A percentile compares a stretch with the other conserved stretches of the same genome.
Conservation (phyloP, 2,329 filamentous ascomycete species). For the Exophiala sp. region DNA sequence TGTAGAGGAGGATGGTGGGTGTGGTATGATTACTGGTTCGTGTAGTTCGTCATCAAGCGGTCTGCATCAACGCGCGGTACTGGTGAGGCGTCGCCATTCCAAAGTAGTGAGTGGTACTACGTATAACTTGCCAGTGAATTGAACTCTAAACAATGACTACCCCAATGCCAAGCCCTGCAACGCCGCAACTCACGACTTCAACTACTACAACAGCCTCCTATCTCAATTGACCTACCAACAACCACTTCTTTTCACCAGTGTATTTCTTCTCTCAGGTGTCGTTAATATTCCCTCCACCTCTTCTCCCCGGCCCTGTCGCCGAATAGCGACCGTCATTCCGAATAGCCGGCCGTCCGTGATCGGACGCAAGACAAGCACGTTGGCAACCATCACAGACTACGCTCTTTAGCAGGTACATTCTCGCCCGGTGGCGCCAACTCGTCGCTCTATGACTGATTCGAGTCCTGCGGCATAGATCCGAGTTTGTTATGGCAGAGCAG, state of each 20-base stretch:
- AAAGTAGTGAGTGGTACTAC: no score
- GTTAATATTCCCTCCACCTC: conserved; percentile 5
- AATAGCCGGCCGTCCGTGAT: conserved; percentile 10
- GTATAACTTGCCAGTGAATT: background rate
- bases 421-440: background rate
- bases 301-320: background rate
- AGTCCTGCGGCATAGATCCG: conserved; percentile 41
- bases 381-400: conserved; percentile 25
- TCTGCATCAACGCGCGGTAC: no score
- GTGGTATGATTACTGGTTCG: background rate
- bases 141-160: background rate
- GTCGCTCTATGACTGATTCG: conserved; percentile 28
- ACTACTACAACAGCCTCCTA: conserved; percentile 23
- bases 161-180: conserved; percentile 7
- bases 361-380: conserved; percentile 11
- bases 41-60: background rate
- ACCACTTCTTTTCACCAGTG: conserved; percentile 17
- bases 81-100: no score
- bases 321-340: conserved; percentile 6
- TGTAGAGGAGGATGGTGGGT: background rate
- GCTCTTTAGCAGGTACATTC: conserved; percentile 21
- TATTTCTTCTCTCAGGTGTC: conserved; percentile 14
- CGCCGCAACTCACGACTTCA: conserved; percentile 10
- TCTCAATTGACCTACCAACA: conserved; percentile 17
- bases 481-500: conserved; percentile 68